Evolutionary conservation across 2,329 filamentous ascomycete genomes (phyloP), one percentile per base, ranked within the genome.

Genomic region (Furcasterigmium sp.): DNA sequence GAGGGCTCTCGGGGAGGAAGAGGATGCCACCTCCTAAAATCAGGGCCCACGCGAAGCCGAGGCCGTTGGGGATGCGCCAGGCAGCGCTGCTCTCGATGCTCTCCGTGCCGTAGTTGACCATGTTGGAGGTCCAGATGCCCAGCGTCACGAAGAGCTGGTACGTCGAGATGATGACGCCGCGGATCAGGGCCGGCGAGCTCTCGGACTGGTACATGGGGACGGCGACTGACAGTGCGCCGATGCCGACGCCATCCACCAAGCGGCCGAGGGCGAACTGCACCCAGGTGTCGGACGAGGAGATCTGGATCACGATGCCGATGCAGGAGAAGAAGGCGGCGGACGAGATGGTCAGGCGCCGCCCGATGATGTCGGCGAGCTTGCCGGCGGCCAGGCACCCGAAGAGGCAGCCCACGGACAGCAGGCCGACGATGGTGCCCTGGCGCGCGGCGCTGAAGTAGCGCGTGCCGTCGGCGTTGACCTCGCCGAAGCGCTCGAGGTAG

Each of bases 111-210:
- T 67, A 84, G 58, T 85, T 82, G 59, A 78, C 68, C 60, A 76
- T 70, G 53, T 78, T 74, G 29, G 72, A 69, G 19, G 64, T 65
- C 69, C 73, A 80, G 57, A 87, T 85, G 38, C 83, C 83, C 21
- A 85, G 66, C 0, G 82, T 86, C 56, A 86, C 82, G 58, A 84
- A 78, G 3, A 86, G 72, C 65, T 86, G 83, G 60, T 85, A 86
- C 41, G 72, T 76, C 2, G 75, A 73, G 21, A 86, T 74, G 30
- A 85, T 69, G 7, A 80, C 69, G 53, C 80, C 80, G 52, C 83
- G 76, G 40, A 86, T 76, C 46, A 79, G 74, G 47, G 79, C 72
- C 0, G 83, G 83, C 3, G 78, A 76, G 44, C 74, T 80, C 60
- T 87, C 83, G 14, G 73, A 77, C 57, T 85, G 80, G 53, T 86